Percentiles rank a stretch among this genome's conserved stretches.
phyloP scores from a whole-genome alignment of 768 basidiomycete species.

The Russula griseocarnosa region DNA sequence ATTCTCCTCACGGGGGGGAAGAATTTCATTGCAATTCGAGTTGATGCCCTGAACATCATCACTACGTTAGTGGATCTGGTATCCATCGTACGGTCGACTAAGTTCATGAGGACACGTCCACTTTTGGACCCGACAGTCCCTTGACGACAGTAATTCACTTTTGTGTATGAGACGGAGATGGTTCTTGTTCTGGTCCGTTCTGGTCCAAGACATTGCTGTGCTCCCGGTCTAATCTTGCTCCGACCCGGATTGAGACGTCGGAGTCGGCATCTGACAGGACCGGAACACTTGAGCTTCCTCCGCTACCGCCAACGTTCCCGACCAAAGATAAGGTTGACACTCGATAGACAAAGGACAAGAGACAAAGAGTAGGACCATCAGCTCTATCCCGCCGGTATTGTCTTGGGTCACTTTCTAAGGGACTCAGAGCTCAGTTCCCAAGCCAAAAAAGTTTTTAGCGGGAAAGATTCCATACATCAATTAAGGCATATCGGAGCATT shows the following conservation, averaged over 20 bases:
- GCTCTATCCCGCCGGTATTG: neutral
- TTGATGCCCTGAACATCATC: neutral
- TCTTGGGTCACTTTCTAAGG: neutral
- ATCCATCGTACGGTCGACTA: neutral
- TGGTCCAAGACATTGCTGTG: conserved; percentile 1
- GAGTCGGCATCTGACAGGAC: neutral
- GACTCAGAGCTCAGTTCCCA: neutral
- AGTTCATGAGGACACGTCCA: neutral
- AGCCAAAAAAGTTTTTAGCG: neutral
- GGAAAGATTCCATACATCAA: conserved; percentile 1
- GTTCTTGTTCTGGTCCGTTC: too few species aligned
- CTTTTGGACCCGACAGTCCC: neutral
- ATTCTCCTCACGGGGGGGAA: neutral
- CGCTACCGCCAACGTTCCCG: neutral
- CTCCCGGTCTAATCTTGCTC: conserved; percentile 13
- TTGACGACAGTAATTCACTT: neutral
- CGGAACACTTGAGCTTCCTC: neutral
- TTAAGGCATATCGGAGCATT: neutral
- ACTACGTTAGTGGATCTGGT: neutral
- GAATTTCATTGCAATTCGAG: neutral
- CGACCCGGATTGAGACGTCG: neutral
- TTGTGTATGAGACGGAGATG: neutral
- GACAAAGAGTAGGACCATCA: neutral
- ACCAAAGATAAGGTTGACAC: conserved; percentile 2
- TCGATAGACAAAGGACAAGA: neutral